These are phyloP conservation scores for Phytomonas serpens DNA, from an alignment of 208 protist genomes.

Conservation along the genomic window DNA sequence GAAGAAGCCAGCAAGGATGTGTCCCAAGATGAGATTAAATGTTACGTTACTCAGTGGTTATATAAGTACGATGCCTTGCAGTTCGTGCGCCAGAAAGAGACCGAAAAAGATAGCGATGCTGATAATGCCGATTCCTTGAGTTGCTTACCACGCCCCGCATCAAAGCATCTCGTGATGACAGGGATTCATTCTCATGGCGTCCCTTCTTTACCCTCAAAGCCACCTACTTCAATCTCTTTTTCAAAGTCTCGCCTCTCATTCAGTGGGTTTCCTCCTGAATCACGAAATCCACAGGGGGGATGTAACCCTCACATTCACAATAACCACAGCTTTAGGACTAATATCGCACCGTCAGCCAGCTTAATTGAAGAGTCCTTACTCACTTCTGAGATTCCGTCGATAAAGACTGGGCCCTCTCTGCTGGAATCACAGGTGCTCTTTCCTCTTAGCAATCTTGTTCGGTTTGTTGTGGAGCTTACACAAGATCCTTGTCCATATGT, in stretches of 20 bases:
- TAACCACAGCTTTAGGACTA: not conserved
- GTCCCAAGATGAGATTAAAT: constrained; percentile 48
- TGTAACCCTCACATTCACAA: not conserved
- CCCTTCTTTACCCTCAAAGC: not conserved
- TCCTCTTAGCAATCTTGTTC: constrained; percentile 44
- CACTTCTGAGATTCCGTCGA: not conserved
- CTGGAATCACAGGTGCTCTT: constrained; percentile 14
- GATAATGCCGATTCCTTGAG: not conserved
- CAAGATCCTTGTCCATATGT: constrained; percentile 65
- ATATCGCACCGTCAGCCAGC: not conserved
- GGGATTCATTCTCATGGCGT: not conserved
- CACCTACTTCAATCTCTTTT: not conserved
- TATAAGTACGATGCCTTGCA: constrained; percentile 17
- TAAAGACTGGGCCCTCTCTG: not conserved
- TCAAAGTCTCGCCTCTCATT: not conserved
- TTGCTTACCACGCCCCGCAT: not conserved
- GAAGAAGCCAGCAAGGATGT: constrained; percentile 37
- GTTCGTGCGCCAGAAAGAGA: not conserved
- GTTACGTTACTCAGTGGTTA: constrained; percentile 34
- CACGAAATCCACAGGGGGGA: not conserved
- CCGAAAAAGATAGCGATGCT: not conserved
- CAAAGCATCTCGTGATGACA: not conserved
- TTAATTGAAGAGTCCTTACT: not conserved
- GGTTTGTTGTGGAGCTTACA: constrained; percentile 39
- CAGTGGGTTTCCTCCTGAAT: not conserved